These are phyloP conservation scores for Cicer pinnatifidum DNA, from an alignment of 306 rosid genomes.

Conservation along the genomic window DNA sequence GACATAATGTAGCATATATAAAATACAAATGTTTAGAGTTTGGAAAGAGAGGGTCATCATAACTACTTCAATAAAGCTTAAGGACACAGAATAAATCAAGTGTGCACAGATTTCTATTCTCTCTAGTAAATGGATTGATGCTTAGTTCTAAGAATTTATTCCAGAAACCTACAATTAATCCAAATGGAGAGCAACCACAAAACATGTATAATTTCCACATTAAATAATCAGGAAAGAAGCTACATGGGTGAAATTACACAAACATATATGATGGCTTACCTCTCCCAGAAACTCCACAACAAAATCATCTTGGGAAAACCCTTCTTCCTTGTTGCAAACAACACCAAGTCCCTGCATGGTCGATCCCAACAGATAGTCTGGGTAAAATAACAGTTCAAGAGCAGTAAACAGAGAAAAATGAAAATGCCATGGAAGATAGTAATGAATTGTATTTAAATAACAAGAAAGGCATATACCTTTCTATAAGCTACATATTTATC, in stretches of 20 bases:
- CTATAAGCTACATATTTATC: slow-evolving; percentile 96
- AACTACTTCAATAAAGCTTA: slow-evolving; percentile 20
- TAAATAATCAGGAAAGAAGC: slow-evolving; percentile 23
- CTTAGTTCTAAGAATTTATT: slow-evolving; percentile 19
- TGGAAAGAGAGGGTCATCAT: slow-evolving; percentile 9
- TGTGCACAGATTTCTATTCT: slow-evolving; percentile 2
- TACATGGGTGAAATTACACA: slow-evolving; percentile 12
- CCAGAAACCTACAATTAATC: slow-evolving; percentile 12
- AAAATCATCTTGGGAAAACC: slow-evolving; percentile 86
- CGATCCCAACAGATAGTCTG: slow-evolving; percentile 44
- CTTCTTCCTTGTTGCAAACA: slow-evolving; percentile 87
- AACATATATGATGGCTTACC: slow-evolving; percentile 59
- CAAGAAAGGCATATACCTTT: slow-evolving; percentile 62
- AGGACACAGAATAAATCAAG: slow-evolving; percentile 11
- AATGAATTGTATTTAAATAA: slow-evolving; percentile 14
- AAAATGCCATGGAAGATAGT: slow-evolving; percentile 6
- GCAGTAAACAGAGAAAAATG: slow-evolving; percentile 13
- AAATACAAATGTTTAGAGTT: slow-evolving; percentile 28
- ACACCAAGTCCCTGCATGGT: slow-evolving; percentile 91
- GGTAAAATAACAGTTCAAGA: slow-evolving; percentile 39
- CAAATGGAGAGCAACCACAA: slow-evolving; percentile 19
- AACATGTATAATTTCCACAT: slow-evolving; percentile 19
- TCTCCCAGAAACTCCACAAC: slow-evolving; percentile 98
- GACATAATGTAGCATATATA: slow-evolving; percentile 2
- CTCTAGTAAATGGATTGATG: slow-evolving; percentile 15